Base-by-base conservation (phyloP, 257 asterid species). In the Nicotiana tabacum region DNA sequence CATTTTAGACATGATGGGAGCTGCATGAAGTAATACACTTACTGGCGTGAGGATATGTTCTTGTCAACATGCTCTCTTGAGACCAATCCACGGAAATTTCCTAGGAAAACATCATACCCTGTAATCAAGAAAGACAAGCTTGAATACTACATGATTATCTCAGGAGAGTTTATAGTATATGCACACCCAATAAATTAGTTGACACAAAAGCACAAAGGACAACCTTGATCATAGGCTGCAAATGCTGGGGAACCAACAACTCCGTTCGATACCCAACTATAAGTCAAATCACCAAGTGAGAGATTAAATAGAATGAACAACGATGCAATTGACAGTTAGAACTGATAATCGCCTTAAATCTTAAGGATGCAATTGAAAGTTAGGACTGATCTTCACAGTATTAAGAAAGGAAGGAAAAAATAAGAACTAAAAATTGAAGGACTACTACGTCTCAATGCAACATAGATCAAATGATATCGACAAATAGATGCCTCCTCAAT, bases 211-310 rank as follows among this genome's bases (percentile, higher is more conserved):
- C 68, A 84, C 79, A 57, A 5, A 58, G 72, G 69, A 82, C 88
- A 67, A 96, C 99, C 99, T 92, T 96, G 98, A 92, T 96, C 98
- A 65, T 86, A 96, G 82, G 99, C 99, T 33, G 99, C 99, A 91
- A 96, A 96, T 83, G 99, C 98, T 83, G 99, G 99, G 81, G 99
- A 96, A 78, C 99, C 99, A 83, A 94, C 96, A 16, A 96, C 95
- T 61, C 99, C 98, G 70, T 96, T 96, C 67, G 98, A 91, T 79
- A 96, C 98, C 99, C 99, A 96, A 80, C 99, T 96, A 92, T 58
- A 88, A 77, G 81, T 82, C 76, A 86, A 39, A 81, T 46, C 6
- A 61, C 18, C n/a, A 53, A 48, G 78, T 32, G 51, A 83, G 51
- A 65, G 69, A 56, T 55, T 74, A 83, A 76, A 78, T 2, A 78